Percentiles rank a stretch among this genome's conserved stretches.
phyloP scores from a whole-genome alignment of 352 stramenopile genomes.

The Phytophthora kernoviae region DNA sequence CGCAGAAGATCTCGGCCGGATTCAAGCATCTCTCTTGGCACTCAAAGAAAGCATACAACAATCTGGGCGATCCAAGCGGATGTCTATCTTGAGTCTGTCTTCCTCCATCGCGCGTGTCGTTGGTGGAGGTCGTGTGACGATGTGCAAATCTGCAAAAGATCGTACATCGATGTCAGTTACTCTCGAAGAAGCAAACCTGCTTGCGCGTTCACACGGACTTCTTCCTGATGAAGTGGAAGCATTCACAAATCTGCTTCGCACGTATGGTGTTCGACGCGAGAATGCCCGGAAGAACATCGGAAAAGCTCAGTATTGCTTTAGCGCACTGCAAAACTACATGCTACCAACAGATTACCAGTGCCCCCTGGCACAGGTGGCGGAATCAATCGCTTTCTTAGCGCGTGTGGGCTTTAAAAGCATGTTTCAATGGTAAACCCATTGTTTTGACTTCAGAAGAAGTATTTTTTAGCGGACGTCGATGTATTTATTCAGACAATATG shows the following conservation, averaged over 20 bases:
- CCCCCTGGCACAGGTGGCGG: conserved; percentile 78
- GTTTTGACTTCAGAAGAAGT: not conserved
- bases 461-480: conserved; percentile 18
- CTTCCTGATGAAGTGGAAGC: conserved; percentile 50
- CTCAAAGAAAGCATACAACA: conserved; percentile 51
- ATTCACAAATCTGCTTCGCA: conserved; percentile 73
- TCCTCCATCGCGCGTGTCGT: conserved; percentile 77
- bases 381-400: conserved; percentile 63
- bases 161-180: conserved; percentile 97
- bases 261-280: conserved; percentile 78
- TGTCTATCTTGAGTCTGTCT: conserved; percentile 81
- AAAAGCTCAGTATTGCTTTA: conserved; percentile 86
- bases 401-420: not conserved
- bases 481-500: conserved; percentile 1
- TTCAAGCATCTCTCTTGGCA: conserved; percentile 38
- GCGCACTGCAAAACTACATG: conserved; percentile 82
- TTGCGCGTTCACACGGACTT: conserved; percentile 63
- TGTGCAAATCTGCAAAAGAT: conserved; percentile 98
- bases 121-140: conserved; percentile 92
- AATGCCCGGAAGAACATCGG: conserved; percentile 90
- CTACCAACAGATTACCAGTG: conserved; percentile 80
- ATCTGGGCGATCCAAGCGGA: conserved; percentile 71
- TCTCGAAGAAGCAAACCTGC: conserved; percentile 88
- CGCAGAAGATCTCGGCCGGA: conserved; percentile 31
- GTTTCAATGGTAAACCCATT: not conserved